A percentile compares a stretch with the other conserved stretches of the same genome.
These are phyloP conservation scores for Ceratobasidium sp. DNA, from an alignment of 1,284 basidiomycete genomes.

Conservation along the genomic window DNA sequence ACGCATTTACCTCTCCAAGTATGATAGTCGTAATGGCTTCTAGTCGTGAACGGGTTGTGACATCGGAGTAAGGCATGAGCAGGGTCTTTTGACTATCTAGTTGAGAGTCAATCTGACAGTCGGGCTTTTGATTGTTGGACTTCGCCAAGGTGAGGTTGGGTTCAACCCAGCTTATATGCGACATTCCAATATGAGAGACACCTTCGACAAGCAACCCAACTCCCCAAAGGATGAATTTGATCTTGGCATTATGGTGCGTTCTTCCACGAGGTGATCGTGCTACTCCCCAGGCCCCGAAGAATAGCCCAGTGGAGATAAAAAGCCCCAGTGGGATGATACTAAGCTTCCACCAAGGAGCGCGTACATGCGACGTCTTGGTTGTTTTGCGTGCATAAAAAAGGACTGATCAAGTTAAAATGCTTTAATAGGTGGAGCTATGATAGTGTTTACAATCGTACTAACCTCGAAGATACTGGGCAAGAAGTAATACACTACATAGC, in stretches of 20 bases:
- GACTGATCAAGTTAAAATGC: background rate
- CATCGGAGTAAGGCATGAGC: constrained; percentile 18
- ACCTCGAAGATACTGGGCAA: constrained; percentile 36
- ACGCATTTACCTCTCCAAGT: constrained; percentile 9
- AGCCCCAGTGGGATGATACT: constrained; percentile 5
- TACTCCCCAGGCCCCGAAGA: background rate
- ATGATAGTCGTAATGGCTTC: constrained; percentile 31
- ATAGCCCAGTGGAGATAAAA: constrained; percentile 8
- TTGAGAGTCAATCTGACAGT: too few relatives aligned
- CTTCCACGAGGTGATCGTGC: background rate
- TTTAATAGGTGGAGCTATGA: too few relatives aligned
- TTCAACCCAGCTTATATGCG: background rate
- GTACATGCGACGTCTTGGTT: background rate
- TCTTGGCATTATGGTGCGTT: background rate
- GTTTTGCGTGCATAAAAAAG: constrained; percentile 6
- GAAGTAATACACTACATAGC: background rate
- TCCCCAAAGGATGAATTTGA: background rate
- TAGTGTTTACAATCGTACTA: background rate
- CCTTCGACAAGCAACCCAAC: background rate
- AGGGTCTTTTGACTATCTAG: background rate
- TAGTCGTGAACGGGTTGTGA: background rate
- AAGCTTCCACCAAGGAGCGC: background rate
- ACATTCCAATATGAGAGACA: background rate
- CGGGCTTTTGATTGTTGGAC: too few relatives aligned
- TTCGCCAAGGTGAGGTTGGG: background rate